Evolutionary conservation across 768 basidiomycete genomes (phyloP), one percentile per base, ranked within the genome.

Genomic region (Trametes punicea): DNA sequence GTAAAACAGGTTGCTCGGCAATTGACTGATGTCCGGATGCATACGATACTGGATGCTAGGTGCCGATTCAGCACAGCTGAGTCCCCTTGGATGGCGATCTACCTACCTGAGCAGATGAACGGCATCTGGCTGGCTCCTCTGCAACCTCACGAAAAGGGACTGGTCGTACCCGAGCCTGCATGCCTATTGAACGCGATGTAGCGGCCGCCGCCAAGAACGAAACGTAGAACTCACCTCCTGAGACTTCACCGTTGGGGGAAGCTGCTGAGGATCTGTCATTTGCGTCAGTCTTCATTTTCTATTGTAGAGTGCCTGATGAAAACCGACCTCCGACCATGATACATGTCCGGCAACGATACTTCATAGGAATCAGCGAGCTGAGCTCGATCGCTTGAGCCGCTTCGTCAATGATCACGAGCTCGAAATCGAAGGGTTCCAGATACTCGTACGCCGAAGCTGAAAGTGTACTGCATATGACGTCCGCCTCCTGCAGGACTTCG

Each of bases 1-100:
- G 67, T 99, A 99, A 73, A 99, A 99, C 2, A 93, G 71, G 42
- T 77, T 78, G 56, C 94, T 97, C 0, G 97, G 97, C 16, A 99
- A 80, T 47, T 76, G 76, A 59, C 93, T 96, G 67, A 98, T 98
- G 48, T 91, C 86, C 1, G 96, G 96, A 67, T 99, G 95, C 97
- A 99, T 99, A 62, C 97, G 95, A 68, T 99, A 99, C 73, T 99
- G 97, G 38, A 99, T 98, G 63, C 96, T 98, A 46, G 26, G 49
- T 58, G 33, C 2, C 13, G 5, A 4, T 5, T 36, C 13, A 36
- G 34, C 34, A 36, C 21, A 57, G 23, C 20, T 11, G 18, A 27
- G 21, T 46, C 8, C 13, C 5, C 10, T 38, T 56, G 38, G 16
- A 40, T 23, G 21, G 8, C 16, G 3, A n/a, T 25, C 9, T 10